These are phyloP conservation scores for Melaleuca alternifolia DNA, from an alignment of 345 rosid genomes.

Conservation along the genomic window DNA sequence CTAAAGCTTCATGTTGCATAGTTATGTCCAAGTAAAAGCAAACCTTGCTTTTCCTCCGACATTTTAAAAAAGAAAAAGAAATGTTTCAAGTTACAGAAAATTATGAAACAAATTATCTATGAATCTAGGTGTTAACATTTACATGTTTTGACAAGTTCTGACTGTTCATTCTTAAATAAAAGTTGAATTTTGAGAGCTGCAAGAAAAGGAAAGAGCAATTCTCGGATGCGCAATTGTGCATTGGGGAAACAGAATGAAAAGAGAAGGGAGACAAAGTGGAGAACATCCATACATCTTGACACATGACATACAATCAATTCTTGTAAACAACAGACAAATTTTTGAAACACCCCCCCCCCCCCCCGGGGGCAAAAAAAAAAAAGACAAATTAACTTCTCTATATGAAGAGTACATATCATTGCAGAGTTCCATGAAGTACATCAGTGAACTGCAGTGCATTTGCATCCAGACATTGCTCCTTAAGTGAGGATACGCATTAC, in stretches of 20 bases:
- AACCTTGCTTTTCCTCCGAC: neutral
- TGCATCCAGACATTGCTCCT: neutral
- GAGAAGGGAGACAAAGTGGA: neutral
- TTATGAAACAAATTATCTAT: neutral
- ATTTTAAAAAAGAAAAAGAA: neutral
- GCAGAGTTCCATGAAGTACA: neutral
- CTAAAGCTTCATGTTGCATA: neutral
- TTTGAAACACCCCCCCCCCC: too few relatives aligned
- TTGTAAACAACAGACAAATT: neutral
- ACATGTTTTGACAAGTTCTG: neutral
- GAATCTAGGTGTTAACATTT: neutral
- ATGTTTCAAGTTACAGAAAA: neutral
- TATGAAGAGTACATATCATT: neutral
- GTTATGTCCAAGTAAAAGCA: neutral
- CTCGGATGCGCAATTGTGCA: neutral
- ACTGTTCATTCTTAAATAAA: neutral
- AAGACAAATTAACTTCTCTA: neutral
- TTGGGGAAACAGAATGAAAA: neutral
- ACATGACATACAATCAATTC: neutral
- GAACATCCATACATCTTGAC: neutral
- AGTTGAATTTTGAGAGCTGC: neutral
- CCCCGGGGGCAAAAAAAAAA: too few relatives aligned
- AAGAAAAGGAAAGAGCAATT: neutral
- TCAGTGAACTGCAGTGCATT: neutral
- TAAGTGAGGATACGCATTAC: neutral